A percentile compares a stretch with the other conserved stretches of the same genome.
Evolutionary conservation across 2,329 filamentous ascomycete species (phyloP).

Genomic region (Gaeumannomyces tritici): DNA sequence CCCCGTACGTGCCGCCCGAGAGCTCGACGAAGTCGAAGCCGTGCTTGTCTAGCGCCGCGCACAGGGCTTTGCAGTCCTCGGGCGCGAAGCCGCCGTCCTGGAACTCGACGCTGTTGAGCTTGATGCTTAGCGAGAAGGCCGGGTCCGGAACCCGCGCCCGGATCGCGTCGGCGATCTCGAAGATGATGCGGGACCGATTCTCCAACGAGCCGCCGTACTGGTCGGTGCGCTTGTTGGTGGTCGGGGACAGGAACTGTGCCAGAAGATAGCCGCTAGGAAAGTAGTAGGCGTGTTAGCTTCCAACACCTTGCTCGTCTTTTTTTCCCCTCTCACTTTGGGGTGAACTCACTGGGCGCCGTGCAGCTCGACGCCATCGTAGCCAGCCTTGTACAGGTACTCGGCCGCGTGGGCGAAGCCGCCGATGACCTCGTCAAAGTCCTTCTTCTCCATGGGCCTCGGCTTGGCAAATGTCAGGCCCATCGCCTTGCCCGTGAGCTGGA

Average conservation of each 20-base stretch:
- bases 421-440: conserved; percentile 48
- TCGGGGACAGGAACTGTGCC: conserved; percentile 39
- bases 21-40: conserved; percentile 48
- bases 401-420: conserved; percentile 52
- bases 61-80: conserved; percentile 39
- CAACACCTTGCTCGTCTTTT: neutral
- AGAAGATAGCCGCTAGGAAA: conserved; percentile 36
- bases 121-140: conserved; percentile 39
- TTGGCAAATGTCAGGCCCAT: conserved; percentile 27
- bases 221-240: conserved; percentile 41
- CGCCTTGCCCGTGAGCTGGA: neutral
- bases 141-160: conserved; percentile 16
- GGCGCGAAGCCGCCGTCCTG: conserved; percentile 40
- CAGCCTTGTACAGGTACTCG: conserved; percentile 51
- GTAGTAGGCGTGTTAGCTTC: conserved; percentile 10
- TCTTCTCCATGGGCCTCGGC: conserved; percentile 40
- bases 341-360: conserved; percentile 26
- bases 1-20: conserved; percentile 50
- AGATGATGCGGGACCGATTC: conserved; percentile 33
- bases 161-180: conserved; percentile 28
- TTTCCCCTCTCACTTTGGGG: neutral
- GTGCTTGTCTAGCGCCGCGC: conserved; percentile 35
- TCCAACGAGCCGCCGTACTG: conserved; percentile 33
- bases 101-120: conserved; percentile 49
- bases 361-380: conserved; percentile 43